These are phyloP conservation scores for Scedosporium minutisporum DNA, from an alignment of 2,329 filamentous ascomycete genomes.

Conservation along the genomic window DNA sequence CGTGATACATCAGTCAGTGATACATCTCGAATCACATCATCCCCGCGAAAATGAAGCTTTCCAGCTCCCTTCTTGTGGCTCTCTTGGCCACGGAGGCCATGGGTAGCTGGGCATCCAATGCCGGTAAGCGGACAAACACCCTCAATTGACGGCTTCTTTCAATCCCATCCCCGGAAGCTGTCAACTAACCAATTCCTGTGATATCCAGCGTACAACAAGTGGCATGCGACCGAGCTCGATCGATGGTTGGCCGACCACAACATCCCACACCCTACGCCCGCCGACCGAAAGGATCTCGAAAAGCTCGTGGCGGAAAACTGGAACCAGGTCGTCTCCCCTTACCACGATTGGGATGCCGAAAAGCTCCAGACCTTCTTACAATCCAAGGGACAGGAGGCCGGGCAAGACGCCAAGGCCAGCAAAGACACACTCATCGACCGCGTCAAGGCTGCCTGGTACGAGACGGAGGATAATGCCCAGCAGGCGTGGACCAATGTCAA, in stretches of 20 bases:
- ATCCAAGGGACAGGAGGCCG: conserved; percentile 59
- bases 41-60: not conserved
- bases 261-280: conserved; percentile 78
- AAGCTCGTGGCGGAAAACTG: conserved; percentile 83
- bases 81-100: conserved; percentile 1
- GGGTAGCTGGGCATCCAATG: not conserved
- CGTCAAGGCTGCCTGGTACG: conserved; percentile 66
- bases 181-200: not conserved
- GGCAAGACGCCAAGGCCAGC: conserved; percentile 56
- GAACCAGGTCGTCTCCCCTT: conserved; percentile 65
- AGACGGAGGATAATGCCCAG: conserved; percentile 67
- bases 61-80: conserved; percentile 5
- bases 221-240: conserved; percentile 96
- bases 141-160: too few species aligned
- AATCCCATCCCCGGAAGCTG: not conserved
- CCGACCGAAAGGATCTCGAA: conserved; percentile 92
- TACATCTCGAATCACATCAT: not conserved
- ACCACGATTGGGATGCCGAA: conserved; percentile 64
- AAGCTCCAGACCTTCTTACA: conserved; percentile 60
- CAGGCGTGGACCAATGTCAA: conserved; percentile 63
- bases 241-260: conserved; percentile 91
- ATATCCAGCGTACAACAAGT: conserved; percentile 85
- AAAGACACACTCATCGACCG: conserved; percentile 59
- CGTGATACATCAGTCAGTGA: not conserved
- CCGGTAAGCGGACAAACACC: conserved; percentile 8